Evolutionary conservation across 2,329 filamentous ascomycete species (phyloP).

Genomic region (Fusarium compactum): DNA sequence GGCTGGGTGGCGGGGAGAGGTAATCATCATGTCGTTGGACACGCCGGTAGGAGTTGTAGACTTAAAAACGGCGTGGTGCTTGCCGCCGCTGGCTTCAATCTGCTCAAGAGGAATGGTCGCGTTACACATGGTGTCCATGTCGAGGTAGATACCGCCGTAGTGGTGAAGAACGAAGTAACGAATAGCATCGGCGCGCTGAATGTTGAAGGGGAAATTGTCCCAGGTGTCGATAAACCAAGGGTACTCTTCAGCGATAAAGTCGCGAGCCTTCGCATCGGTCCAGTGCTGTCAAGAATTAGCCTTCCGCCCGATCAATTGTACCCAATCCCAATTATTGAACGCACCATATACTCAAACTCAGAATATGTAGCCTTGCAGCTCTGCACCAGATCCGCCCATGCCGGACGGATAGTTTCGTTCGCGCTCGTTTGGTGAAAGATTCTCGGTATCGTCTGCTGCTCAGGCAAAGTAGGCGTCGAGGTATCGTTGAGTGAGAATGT

Average conservation of each 20-base stretch:
- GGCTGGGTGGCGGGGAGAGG: slow-evolving; percentile 78
- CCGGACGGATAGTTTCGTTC: slow-evolving; percentile 74
- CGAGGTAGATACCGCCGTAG: slow-evolving; percentile 80
- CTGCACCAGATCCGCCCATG: slow-evolving; percentile 74
- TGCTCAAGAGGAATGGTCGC: slow-evolving; percentile 46
- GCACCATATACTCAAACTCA: slow-evolving; percentile 80
- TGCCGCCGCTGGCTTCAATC: slow-evolving; percentile 42
- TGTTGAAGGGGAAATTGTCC: slow-evolving; percentile 75
- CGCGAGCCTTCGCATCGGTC: slow-evolving; percentile 75
- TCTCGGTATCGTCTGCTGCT: slow-evolving; percentile 77
- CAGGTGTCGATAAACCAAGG: slow-evolving; percentile 79
- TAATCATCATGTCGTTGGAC: slow-evolving; percentile 84
- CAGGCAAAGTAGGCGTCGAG: slow-evolving; percentile 65
- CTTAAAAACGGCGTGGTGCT: slow-evolving; percentile 49
- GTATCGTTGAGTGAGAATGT: slow-evolving; percentile 69
- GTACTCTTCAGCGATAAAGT: slow-evolving; percentile 77
- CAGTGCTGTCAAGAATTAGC: slow-evolving; percentile 65
- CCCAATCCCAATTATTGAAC: background rate
- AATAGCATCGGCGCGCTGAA: slow-evolving; percentile 79
- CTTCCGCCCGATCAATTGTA: background rate
- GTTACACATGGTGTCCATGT: slow-evolving; percentile 57
- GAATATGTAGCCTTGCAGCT: slow-evolving; percentile 76
- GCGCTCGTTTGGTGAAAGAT: slow-evolving; percentile 82
- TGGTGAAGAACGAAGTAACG: slow-evolving; percentile 79
- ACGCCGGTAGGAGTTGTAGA: slow-evolving; percentile 80